Conservation (phyloP, 495 filamentous ascomycete genomes). For the Evernia prunastri region DNA sequence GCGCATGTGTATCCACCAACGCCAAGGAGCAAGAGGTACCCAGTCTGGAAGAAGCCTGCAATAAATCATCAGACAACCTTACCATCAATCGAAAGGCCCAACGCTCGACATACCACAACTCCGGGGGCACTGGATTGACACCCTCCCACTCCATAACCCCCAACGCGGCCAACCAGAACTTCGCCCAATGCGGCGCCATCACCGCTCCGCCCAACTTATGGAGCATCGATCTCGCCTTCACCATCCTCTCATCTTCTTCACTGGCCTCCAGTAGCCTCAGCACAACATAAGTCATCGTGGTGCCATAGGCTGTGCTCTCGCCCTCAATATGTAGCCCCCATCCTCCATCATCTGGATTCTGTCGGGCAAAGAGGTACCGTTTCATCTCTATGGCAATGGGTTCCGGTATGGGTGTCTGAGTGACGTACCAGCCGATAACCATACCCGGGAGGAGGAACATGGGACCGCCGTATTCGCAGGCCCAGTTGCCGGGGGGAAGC, state of each 20-base stretch:
- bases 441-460: slow-evolving; percentile 83
- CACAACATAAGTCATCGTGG: slow-evolving; percentile 79
- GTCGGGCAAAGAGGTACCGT: slow-evolving; percentile 84
- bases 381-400: slow-evolving; percentile 82
- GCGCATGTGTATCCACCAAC: slow-evolving; percentile 98
- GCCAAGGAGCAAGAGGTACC: slow-evolving; percentile 90
- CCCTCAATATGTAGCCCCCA: slow-evolving; percentile 97
- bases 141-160: slow-evolving; percentile 83
- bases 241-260: slow-evolving; percentile 76
- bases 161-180: slow-evolving; percentile 83
- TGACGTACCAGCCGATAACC: slow-evolving; percentile 84
- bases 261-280: slow-evolving; percentile 83
- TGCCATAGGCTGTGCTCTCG: slow-evolving; percentile 89
- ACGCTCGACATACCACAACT: slow-evolving; percentile 60
- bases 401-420: slow-evolving; percentile 78
- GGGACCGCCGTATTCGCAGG: slow-evolving; percentile 88
- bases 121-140: slow-evolving; percentile 88
- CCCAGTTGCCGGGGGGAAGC: slow-evolving; percentile 86
- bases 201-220: slow-evolving; percentile 82
- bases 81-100: background rate
- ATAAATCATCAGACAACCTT: slow-evolving; percentile 11
- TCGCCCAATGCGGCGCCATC: slow-evolving; percentile 87
- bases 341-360: slow-evolving; percentile 82
- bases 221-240: slow-evolving; percentile 76
- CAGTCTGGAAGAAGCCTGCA: slow-evolving; percentile 80